Base-by-base conservation (phyloP, 2,329 filamentous ascomycete species). In the Penicillium sp. region DNA sequence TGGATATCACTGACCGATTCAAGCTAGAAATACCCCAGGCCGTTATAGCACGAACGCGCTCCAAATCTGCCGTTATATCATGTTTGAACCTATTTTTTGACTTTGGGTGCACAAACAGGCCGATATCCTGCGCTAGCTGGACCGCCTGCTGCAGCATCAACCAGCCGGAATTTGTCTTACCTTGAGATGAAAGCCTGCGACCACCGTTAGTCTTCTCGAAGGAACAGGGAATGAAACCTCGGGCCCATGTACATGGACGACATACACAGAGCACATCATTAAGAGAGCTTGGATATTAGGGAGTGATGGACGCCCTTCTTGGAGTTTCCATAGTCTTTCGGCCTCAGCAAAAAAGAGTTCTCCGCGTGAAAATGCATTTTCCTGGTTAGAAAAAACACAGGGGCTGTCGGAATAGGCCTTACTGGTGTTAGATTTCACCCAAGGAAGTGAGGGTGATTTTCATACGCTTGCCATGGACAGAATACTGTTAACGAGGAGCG, bases 401-500 rank as follows among this genome's bases (percentile, higher is more conserved):
- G 69, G 65, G 18, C 65, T 68, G 54, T 73, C 69, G 5, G 70
- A 73, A 53, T 73, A 68, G 7, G 64, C 53, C 72, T 74, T 42
- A 45, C 7, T 12, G 5, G 32, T 20, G 34, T 61, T 23, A 63
- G 29, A 10, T 45, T 49, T 26, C 13, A 18, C 3, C 2, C 24
- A 43, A 5, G n/a, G n/a, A 37, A 40, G 20, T 17, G 12, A 24
- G 20, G 30, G 23, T 21, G 47, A 39, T 18, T 24, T 37, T 46
- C 68, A 56, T 67, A 73, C 71, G 56, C 68, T 69, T 52, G 69
- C 71, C 55, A 71, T 54, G 13, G 91, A 87, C 40, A 96, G 78
- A 79, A 96, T 92, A 10, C 90, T 88, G 71, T 96, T 96, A 55
- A 96, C 90, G 3, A 97, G 78, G 42, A 96, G 72, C 1, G 90